Conservation (phyloP, 108 stramenopile species). For the Fistulifera pelliculosa region DNA sequence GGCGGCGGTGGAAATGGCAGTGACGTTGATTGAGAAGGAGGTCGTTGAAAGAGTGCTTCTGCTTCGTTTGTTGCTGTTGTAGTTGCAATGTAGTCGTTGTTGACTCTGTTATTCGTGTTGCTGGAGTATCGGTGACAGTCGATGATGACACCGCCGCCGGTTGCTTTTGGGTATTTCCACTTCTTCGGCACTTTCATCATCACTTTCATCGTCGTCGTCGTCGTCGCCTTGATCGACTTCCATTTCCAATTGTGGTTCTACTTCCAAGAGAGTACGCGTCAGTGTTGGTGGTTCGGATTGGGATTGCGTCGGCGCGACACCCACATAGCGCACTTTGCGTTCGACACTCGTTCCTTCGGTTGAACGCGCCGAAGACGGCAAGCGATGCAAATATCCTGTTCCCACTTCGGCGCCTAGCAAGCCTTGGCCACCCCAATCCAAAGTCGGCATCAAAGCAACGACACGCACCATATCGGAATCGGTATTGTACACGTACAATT, state of each 20-base stretch:
- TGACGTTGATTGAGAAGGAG: background rate
- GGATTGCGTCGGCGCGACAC: background rate
- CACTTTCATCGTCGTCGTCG: background rate
- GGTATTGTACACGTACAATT: slow-evolving; percentile 91
- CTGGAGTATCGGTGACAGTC: no score
- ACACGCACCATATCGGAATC: slow-evolving; percentile 84
- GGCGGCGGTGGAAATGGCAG: background rate
- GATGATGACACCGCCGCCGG: no score
- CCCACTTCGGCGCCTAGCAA: slow-evolving; percentile 91
- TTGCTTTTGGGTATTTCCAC: background rate
- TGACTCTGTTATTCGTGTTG: background rate
- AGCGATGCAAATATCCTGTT: slow-evolving; percentile 85
- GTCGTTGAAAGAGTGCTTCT: background rate
- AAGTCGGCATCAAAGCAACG: slow-evolving; percentile 80
- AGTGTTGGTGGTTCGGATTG: background rate
- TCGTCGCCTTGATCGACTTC: slow-evolving; percentile 33
- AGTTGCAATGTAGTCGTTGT: no score
- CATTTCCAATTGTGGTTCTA: slow-evolving; percentile 75
- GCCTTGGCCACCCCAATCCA: slow-evolving; percentile 79
- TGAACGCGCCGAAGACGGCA: slow-evolving; percentile 55
- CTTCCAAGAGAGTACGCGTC: slow-evolving; percentile 9
- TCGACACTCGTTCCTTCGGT: slow-evolving; percentile 61
- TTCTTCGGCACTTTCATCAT: background rate
- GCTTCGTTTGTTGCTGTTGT: background rate
- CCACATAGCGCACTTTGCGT: slow-evolving; percentile 43